These are phyloP conservation scores for Globisporangium rhizosaccharum DNA, from an alignment of 352 stramenopile genomes.

Conservation along the genomic window DNA sequence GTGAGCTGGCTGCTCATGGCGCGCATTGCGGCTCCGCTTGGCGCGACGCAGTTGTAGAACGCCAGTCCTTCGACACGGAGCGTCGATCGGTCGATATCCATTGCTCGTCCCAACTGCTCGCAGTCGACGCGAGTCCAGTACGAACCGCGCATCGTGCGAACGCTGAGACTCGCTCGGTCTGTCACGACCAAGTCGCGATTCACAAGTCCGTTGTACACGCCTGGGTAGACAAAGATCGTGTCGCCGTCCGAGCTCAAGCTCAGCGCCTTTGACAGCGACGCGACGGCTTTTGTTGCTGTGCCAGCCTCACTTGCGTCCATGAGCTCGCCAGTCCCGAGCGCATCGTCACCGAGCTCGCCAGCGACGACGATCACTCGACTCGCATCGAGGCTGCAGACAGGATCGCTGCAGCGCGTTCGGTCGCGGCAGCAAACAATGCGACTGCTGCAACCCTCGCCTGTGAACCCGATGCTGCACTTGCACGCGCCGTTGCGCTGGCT, in stretches of 20 bases:
- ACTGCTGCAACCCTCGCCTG: conserved; percentile 60
- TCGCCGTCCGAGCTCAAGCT: conserved; percentile 22
- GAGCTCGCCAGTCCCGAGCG: conserved; percentile 39
- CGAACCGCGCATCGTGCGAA: conserved; percentile 41
- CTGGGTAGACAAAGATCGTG: conserved; percentile 56
- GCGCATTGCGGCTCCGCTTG: conserved; percentile 21
- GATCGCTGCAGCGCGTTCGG: conserved; percentile 25
- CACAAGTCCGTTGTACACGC: conserved; percentile 26
- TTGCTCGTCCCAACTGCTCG: conserved; percentile 10
- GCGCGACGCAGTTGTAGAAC: conserved; percentile 26
- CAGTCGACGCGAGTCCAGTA: conserved; percentile 50
- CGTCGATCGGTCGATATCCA: conserved; percentile 5
- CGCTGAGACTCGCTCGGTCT: conserved; percentile 15
- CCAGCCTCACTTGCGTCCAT: conserved; percentile 52
- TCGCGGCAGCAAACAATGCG: conserved; percentile 54
- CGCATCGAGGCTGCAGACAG: conserved; percentile 30
- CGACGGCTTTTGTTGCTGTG: conserved; percentile 44
- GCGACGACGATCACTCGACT: conserved; percentile 46
- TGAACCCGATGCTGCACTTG: conserved; percentile 63
- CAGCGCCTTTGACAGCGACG: conserved; percentile 35
- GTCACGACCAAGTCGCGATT: conserved; percentile 31
- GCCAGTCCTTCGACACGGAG: conserved; percentile 31
- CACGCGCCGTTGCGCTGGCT: conserved; percentile 29
- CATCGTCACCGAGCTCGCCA: conserved; percentile 43
- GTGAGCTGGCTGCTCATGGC: conserved; percentile 14